Evolutionary conservation across 2,329 filamentous ascomycete species (phyloP).

Genomic region (Mollisia scopiformis): DNA sequence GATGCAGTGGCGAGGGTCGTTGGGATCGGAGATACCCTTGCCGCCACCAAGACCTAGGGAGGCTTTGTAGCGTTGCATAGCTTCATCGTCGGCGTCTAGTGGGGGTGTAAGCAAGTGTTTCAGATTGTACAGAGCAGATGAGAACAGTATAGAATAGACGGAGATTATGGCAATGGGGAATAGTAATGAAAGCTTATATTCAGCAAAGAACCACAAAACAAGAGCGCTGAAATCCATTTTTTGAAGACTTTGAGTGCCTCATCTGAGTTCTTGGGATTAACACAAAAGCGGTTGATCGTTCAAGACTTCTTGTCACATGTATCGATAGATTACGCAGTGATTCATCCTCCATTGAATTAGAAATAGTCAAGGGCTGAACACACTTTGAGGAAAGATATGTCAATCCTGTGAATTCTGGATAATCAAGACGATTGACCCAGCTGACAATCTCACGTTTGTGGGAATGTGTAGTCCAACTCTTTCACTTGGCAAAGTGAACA

Average conservation of each 20-base stretch:
- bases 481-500: neutral
- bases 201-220: too few relatives aligned
- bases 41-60: slow-evolving; percentile 83
- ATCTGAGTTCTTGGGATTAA: neutral
- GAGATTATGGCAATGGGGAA: neutral
- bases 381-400: too few relatives aligned
- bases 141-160: neutral
- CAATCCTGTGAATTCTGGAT: too few relatives aligned
- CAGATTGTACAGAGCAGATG: too few relatives aligned
- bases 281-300: neutral
- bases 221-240: too few relatives aligned
- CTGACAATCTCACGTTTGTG: neutral
- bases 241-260: neutral
- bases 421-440: neutral
- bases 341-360: too few relatives aligned
- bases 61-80: slow-evolving; percentile 95
- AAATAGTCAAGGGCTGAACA: too few relatives aligned
- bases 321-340: too few relatives aligned
- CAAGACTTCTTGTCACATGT: neutral
- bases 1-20: slow-evolving; percentile 87
- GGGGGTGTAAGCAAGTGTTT: slow-evolving; percentile 11
- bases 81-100: slow-evolving; percentile 70
- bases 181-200: too few relatives aligned
- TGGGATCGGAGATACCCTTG: slow-evolving; percentile 72
- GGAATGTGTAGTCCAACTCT: neutral